These are phyloP conservation scores for Microthyrium microscopicum DNA, from an alignment of 2,329 filamentous ascomycete species.

Conservation along the genomic window DNA sequence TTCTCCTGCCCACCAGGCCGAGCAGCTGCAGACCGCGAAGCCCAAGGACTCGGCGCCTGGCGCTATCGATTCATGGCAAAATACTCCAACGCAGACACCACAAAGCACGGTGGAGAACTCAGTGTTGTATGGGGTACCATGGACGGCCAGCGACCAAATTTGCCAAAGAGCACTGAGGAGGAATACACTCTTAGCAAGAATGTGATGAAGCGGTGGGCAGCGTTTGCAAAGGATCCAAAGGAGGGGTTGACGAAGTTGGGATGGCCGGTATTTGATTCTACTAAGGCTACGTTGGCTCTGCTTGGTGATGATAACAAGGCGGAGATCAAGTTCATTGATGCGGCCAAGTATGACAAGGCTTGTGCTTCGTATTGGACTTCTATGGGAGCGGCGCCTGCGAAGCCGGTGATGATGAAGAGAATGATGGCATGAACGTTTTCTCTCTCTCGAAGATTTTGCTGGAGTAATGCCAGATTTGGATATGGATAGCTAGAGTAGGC, in stretches of 20 bases:
- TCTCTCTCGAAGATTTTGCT: too few relatives aligned
- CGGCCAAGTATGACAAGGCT: too few relatives aligned
- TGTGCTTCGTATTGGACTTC: too few relatives aligned
- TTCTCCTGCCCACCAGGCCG: conserved; percentile 1
- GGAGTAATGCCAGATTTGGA: too few relatives aligned
- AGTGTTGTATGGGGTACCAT: conserved; percentile 4
- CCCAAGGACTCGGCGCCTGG: conserved; percentile 3
- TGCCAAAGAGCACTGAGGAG: background rate
- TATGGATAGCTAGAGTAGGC: too few relatives aligned
- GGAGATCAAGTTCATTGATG: too few relatives aligned
- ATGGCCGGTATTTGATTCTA: conserved; percentile 6
- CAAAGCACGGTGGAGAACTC: conserved; percentile 6
- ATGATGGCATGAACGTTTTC: too few relatives aligned
- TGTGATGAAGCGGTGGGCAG: conserved; percentile 6
- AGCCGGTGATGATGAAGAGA: too few relatives aligned
- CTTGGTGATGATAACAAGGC: too few relatives aligned
- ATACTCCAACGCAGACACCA: background rate
- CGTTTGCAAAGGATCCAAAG: conserved; percentile 7
- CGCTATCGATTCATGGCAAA: conserved; percentile 7
- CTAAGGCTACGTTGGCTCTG: too few relatives aligned
- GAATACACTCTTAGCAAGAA: conserved; percentile 1
- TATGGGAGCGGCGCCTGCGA: too few relatives aligned
- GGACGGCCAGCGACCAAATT: background rate
- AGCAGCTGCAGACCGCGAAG: conserved; percentile 1
- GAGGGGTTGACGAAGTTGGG: conserved; percentile 7